Percentiles rank a stretch among this genome's conserved stretches.
Conservation (phyloP, 2,329 filamentous ascomycete genomes). For the Metarhizium sp. region DNA sequence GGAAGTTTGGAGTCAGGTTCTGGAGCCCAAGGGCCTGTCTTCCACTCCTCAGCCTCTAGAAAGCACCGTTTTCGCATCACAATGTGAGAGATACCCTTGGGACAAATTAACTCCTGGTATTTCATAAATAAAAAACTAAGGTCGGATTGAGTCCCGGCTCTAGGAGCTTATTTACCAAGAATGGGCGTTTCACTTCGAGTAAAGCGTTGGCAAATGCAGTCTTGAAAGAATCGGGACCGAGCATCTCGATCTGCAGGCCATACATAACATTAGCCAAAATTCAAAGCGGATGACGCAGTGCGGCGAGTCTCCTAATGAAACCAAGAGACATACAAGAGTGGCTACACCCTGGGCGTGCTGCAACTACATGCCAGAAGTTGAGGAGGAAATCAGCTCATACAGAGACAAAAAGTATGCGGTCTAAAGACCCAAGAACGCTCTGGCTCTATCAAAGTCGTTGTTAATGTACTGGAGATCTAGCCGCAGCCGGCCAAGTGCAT, state of each 20-base stretch:
- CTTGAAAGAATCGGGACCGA: constrained; percentile 6
- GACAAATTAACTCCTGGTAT: neutral
- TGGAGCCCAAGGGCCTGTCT: constrained; percentile 1
- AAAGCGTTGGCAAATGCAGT: constrained; percentile 4
- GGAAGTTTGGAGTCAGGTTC: constrained; percentile 1
- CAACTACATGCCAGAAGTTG: constrained; percentile 4
- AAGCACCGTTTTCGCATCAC: constrained; percentile 5
- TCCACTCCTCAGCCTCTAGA: constrained; percentile 6
- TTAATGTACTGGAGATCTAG: constrained; percentile 5
- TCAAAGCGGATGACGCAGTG: neutral
- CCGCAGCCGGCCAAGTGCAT: neutral
- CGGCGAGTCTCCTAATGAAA: neutral
- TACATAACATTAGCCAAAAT: neutral
- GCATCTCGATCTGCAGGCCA: constrained; percentile 1
- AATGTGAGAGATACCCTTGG: constrained; percentile 6
- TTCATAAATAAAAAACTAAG: neutral
- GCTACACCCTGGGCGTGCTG: constrained; percentile 4
- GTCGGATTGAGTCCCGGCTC: neutral
- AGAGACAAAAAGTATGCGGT: constrained; percentile 7
- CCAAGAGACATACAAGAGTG: neutral
- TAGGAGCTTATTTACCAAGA: neutral
- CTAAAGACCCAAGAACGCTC: constrained; percentile 8
- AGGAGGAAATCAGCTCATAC: constrained; percentile 8
- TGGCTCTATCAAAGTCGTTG: neutral
- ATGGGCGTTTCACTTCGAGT: constrained; percentile 6